Base-by-base conservation (phyloP, 768 basidiomycete species). In the Nidula microcarpa region DNA sequence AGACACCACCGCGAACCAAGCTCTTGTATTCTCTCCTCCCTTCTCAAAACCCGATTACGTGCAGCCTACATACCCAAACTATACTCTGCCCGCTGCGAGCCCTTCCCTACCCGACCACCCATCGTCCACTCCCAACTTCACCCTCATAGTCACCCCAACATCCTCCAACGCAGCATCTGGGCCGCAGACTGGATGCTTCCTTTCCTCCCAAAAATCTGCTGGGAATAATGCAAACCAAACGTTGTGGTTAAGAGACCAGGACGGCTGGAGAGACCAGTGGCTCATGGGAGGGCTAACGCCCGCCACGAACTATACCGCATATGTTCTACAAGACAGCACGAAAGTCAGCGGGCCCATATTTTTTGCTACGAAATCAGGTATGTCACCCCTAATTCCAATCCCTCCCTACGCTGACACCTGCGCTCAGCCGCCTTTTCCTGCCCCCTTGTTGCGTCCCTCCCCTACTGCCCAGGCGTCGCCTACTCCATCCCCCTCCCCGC, bases 281-380 rank as follows among this genome's bases (percentile, higher is more conserved):
- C 62, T 88, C 2, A 53, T 91, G 7, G 76, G 74, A 0, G 82
- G 77, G 0, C 72, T 95, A 14, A 68, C 71, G 1, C 74, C 85
- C 5, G 71, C 72, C 8, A 90, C 87, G 33, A 94, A 94, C 60
- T 94, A 94, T 60, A 92, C 91, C 0, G 83, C 78, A 0, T 93
- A 84, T 60, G 78, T 84, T 11, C 60, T 90, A 2, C 73, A 82
- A 56, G 75, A 81, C 53, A 71, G 68, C 6, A 74, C 78, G 45
- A 78, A 79, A 59, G 77, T 91, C 47, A 82, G 77, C 52, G 83
- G 81, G 2, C 90, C 90, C 0, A 78, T 87, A 1, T 86, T 79
- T 59, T 87, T 93, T 54, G 64, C 72, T 6, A 94, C 91, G 2
- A 94, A 94, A 71, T 86, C 87, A 14, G 74, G 86, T 85, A 67